A percentile compares a stretch with the other conserved stretches of the same genome.
Evolutionary conservation across 2,329 filamentous ascomycete genomes (phyloP).

Genomic region (Graphium sp.): DNA sequence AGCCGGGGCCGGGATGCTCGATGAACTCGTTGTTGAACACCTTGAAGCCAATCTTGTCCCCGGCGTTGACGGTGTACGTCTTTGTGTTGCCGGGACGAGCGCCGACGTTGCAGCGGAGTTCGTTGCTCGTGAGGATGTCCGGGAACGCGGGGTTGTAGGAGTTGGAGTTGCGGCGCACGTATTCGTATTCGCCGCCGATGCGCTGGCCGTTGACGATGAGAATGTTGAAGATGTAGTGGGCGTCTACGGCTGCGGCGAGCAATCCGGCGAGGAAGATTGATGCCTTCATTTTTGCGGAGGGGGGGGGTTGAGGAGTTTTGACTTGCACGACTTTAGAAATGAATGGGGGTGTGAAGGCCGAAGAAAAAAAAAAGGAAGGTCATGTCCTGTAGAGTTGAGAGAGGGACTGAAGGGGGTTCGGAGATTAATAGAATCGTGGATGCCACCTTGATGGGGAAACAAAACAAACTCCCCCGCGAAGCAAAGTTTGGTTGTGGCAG

Average conservation of each 20-base stretch:
- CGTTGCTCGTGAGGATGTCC: slow-evolving; percentile 16
- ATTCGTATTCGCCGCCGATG: slow-evolving; percentile 23
- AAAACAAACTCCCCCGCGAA: no score
- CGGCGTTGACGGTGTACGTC: slow-evolving; percentile 26
- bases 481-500: no score
- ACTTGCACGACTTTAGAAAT: no score
- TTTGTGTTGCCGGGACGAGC: slow-evolving; percentile 18
- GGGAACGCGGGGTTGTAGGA: slow-evolving; percentile 18
- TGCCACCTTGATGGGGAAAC: no score
- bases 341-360: no score
- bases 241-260: slow-evolving; percentile 7
- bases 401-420: no score
- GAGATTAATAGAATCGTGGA: no score
- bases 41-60: slow-evolving; percentile 31
- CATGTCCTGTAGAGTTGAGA: no score
- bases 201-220: slow-evolving; percentile 23
- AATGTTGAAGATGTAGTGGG: slow-evolving; percentile 19
- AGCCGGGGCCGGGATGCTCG: slow-evolving; percentile 24
- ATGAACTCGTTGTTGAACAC: slow-evolving; percentile 30
- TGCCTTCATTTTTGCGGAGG: no score
- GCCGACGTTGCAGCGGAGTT: slow-evolving; percentile 25
- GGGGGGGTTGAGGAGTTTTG: no score
- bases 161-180: slow-evolving; percentile 27
- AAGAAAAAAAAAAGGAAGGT: no score
- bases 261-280: slow-evolving; percentile 4